Conservation (phyloP, 2,329 filamentous ascomycete species). For the Emergomyces pasteurianus region DNA sequence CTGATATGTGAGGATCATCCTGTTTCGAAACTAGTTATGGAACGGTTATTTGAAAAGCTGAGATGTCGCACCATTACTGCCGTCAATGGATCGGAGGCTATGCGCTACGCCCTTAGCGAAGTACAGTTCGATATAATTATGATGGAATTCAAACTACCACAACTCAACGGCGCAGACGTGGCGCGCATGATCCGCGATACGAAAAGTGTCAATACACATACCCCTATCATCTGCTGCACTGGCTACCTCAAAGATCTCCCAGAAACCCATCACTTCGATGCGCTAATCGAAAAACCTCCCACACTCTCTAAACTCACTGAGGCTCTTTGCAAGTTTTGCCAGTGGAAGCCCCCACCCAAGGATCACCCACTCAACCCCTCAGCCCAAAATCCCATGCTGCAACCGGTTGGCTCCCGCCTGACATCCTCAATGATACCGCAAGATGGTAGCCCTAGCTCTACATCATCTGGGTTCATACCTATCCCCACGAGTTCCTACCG, state of each 20-base stretch:
- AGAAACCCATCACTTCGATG: constrained; percentile 90
- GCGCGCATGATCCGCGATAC: constrained; percentile 97
- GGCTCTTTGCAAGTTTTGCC: constrained; percentile 73
- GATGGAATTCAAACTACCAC: constrained; percentile 90
- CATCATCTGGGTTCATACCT: constrained; percentile 58
- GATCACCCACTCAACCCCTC: constrained; percentile 43
- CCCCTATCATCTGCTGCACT: constrained; percentile 90
- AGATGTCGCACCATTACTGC: constrained; percentile 90
- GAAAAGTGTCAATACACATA: constrained; percentile 86
- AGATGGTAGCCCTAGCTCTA: constrained; percentile 74
- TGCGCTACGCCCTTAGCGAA: constrained; percentile 88
- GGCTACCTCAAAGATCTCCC: constrained; percentile 97
- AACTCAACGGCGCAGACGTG: constrained; percentile 89
- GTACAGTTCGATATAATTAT: constrained; percentile 99
- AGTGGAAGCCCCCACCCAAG: constrained; percentile 74
- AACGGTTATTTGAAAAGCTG: constrained; percentile 88
- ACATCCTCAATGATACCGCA: constrained; percentile 37
- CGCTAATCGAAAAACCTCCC: constrained; percentile 90
- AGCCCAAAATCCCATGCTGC: constrained; percentile 44
- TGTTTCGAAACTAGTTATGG: constrained; percentile 96
- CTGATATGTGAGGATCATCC: constrained; percentile 97
- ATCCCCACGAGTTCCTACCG: constrained; percentile 64
- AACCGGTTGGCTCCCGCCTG: constrained; percentile 43
- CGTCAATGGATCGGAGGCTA: constrained; percentile 77
- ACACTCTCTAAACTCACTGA: constrained; percentile 85